Evolutionary conservation across 2,329 filamentous ascomycete genomes (phyloP), one percentile per base, ranked within the genome.

Genomic region (Fusarium dimerum): DNA sequence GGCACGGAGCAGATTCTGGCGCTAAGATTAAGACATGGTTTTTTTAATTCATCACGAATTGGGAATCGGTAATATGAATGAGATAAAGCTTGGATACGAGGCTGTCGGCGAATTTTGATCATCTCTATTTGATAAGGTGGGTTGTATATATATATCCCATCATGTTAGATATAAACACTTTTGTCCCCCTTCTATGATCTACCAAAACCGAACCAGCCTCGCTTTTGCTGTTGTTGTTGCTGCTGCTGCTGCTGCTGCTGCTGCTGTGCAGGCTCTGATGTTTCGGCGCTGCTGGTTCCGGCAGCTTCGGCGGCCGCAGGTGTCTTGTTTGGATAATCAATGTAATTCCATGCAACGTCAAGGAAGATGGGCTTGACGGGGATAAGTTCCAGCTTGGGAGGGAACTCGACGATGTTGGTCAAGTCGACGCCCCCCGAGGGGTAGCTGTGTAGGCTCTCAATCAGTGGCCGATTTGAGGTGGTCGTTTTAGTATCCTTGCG

Each of bases 341-440:
- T 92, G 69, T 97, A 97, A 70, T 97, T 97, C 89, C 91, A 99
- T 10, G 94, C 94, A 8, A 96, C 88, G 68, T 99, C 94, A 53
- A 97, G 84, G 78, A 97, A 97, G 34, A 97, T 80, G 29, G 94
- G 94, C 77, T 99, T 99, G 47, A 96, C 88, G 0, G 94, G 92
- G 39, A 97, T 85, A 2, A 88, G 81, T 56, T 90, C 85, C 60
- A 97, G 76, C 67, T 86, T 89, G 2, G 93, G 92, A 12, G 94
- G 94, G 71, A 92, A 97, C 5, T 86, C 83, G 43, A 97, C 92
- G 26, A 99, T 76, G 61, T 93, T 93, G 40, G 79, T 79, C 26
- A 97, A 78, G 68, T 96, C 86, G 10, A 91, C 82, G 32, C 82
- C 84, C 26, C 82, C 82, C 5, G 78, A 73, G 2, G 90, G 89